These are phyloP conservation scores for Rhodofomes roseus DNA, from an alignment of 1,284 basidiomycete species.

Conservation along the genomic window DNA sequence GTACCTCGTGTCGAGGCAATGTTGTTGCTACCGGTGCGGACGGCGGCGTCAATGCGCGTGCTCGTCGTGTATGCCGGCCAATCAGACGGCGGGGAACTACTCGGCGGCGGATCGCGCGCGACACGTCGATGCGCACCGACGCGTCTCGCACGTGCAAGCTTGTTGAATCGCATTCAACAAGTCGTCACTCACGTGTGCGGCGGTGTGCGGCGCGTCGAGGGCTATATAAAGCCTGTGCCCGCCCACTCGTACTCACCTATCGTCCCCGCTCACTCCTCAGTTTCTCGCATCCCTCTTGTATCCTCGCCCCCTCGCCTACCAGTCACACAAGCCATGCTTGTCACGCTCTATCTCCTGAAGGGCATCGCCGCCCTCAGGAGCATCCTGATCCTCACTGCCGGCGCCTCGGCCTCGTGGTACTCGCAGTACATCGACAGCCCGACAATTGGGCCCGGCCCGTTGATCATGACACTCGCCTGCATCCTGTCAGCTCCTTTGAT, in stretches of 20 bases:
- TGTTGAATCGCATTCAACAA: neutral
- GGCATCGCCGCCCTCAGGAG: neutral
- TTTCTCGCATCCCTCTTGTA: neutral
- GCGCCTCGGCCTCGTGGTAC: neutral
- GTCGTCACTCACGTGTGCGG: neutral
- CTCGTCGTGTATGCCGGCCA: constrained; percentile 30
- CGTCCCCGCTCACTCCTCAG: neutral
- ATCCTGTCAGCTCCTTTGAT: too few species aligned
- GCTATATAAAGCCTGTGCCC: neutral
- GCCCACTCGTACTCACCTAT: neutral
- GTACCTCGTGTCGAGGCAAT: too few species aligned
- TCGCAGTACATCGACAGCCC: neutral
- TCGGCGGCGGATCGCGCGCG: neutral
- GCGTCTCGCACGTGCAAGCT: neutral
- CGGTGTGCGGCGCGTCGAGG: neutral
- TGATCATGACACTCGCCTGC: neutral
- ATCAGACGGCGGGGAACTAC: neutral
- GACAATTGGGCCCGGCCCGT: neutral
- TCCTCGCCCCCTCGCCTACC: neutral
- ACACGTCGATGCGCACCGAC: too few species aligned
- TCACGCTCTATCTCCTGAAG: neutral
- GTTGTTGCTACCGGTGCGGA: too few species aligned
- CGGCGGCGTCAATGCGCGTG: constrained; percentile 40
- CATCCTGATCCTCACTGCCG: neutral
- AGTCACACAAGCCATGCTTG: neutral